phyloP scores from a whole-genome alignment of 1,284 basidiomycete genomes.

The Heliocybe sulcata region DNA sequence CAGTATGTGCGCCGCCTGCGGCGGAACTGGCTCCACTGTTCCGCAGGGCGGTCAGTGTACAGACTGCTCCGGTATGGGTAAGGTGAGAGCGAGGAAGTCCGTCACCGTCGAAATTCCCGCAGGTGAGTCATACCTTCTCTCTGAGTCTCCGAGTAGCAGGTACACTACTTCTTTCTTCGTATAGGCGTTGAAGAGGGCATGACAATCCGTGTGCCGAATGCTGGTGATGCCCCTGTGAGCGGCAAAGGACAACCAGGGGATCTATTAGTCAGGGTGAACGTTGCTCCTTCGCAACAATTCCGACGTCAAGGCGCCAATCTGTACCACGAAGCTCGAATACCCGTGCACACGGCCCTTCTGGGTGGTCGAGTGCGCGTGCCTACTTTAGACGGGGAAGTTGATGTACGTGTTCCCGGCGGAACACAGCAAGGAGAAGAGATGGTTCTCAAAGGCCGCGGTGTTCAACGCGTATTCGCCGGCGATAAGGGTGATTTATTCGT shows the following conservation, averaged over 20 bases:
- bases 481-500: constrained; percentile 89
- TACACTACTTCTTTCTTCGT: constrained; percentile 7
- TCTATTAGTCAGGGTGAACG: constrained; percentile 83
- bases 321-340: constrained; percentile 88
- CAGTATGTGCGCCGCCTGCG: constrained; percentile 82
- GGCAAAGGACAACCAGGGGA: constrained; percentile 79
- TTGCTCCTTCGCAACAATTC: constrained; percentile 81
- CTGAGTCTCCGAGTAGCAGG: constrained; percentile 4
- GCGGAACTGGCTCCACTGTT: constrained; percentile 79
- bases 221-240: constrained; percentile 82
- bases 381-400: constrained; percentile 93
- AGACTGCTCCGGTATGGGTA: constrained; percentile 82
- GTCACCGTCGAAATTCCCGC: constrained; percentile 85
- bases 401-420: constrained; percentile 88
- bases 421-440: constrained; percentile 98
- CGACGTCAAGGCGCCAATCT: constrained; percentile 89
- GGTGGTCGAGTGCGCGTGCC: constrained; percentile 92
- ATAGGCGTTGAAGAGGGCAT: constrained; percentile 95
- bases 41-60: constrained; percentile 78
- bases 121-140: constrained; percentile 39
- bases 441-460: constrained; percentile 86
- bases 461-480: constrained; percentile 61
- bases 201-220: constrained; percentile 79
- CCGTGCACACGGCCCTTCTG: constrained; percentile 86
- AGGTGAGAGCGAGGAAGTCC: constrained; percentile 75